Evolutionary conservation across 768 basidiomycete species (phyloP).

Genomic region (Lactarius quietus): DNA sequence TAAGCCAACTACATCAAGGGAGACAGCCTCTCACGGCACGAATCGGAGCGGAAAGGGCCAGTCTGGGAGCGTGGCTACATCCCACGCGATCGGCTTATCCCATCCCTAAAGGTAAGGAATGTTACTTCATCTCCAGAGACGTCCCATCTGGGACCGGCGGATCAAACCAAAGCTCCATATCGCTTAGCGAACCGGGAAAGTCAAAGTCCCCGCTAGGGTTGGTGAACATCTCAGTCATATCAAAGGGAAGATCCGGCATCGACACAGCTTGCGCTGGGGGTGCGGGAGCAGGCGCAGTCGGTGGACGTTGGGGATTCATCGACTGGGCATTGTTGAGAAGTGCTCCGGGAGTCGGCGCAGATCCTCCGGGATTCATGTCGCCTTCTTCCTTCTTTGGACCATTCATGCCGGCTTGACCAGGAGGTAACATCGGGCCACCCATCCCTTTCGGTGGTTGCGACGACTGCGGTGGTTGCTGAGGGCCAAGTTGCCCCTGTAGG

Average conservation of each 20-base stretch:
- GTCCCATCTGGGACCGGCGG: slow-evolving; percentile 3
- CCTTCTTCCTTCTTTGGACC: slow-evolving; percentile 23
- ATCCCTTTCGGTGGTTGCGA: slow-evolving; percentile 19
- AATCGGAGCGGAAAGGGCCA: background rate
- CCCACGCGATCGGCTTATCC: background rate
- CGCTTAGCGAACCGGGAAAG: background rate
- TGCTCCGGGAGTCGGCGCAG: slow-evolving; percentile 20
- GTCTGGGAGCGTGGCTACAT: background rate
- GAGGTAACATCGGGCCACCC: slow-evolving; percentile 27
- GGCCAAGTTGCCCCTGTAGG: slow-evolving; percentile 13
- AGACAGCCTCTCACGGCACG: background rate
- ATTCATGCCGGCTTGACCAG: slow-evolving; percentile 25
- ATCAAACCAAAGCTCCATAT: slow-evolving; percentile 18
- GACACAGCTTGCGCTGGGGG: background rate
- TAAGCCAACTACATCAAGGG: slow-evolving; percentile 8
- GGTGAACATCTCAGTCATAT: slow-evolving; percentile 17
- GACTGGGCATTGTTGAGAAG: slow-evolving; percentile 12
- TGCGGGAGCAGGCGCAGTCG: slow-evolving; percentile 14
- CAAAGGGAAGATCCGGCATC: slow-evolving; percentile 10
- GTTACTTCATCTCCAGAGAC: slow-evolving; percentile 14
- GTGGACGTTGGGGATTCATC: slow-evolving; percentile 21
- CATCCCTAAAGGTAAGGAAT: background rate
- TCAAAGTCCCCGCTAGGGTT: slow-evolving; percentile 13
- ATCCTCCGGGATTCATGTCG: slow-evolving; percentile 17
- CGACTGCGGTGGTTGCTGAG: slow-evolving; percentile 9